phyloP scores from a whole-genome alignment of 176 grass and related monocot species.

The Urochloa ruziziensis region DNA sequence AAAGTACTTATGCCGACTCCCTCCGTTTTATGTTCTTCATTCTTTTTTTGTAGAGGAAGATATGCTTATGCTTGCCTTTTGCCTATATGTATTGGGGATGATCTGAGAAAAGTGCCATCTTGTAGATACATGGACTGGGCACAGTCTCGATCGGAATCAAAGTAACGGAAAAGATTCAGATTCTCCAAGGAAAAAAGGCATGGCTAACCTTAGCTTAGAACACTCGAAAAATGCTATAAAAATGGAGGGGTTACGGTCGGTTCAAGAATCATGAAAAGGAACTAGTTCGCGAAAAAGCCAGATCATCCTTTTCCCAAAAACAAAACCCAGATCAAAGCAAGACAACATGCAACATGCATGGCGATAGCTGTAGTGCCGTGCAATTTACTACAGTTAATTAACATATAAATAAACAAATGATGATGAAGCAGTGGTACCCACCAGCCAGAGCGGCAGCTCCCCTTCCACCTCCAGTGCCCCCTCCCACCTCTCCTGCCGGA shows the following conservation, averaged over 20 bases:
- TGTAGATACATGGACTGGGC: not conserved
- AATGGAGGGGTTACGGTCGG: conserved; percentile 21
- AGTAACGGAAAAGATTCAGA: conserved; percentile 48
- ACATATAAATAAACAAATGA: not conserved
- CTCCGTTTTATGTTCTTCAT: not conserved
- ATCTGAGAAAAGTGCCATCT: conserved; percentile 1
- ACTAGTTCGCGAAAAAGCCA: not conserved
- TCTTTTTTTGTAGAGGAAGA: not conserved
- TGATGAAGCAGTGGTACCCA: conserved; percentile 15
- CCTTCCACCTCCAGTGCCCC: conserved; percentile 69
- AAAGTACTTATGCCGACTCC: conserved; percentile 16
- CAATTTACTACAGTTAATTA: not conserved
- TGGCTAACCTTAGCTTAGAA: conserved; percentile 37
- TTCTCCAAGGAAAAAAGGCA: conserved; percentile 41
- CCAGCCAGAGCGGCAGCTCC: conserved; percentile 84
- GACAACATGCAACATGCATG: not conserved
- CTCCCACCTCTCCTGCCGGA: conserved; percentile 89
- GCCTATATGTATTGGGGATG: not conserved
- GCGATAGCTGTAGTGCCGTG: not conserved
- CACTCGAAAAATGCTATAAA: conserved; percentile 11
- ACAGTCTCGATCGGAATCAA: conserved; percentile 25
- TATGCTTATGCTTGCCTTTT: not conserved
- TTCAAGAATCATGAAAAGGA: conserved; percentile 14
- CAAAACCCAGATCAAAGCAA: not conserved
- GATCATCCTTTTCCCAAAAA: not conserved